A percentile compares a stretch with the other conserved stretches of the same genome.
phyloP scores from a whole-genome alignment of 192 early-diverging fungal genomes.

The Umbelopsis ramanniana region DNA sequence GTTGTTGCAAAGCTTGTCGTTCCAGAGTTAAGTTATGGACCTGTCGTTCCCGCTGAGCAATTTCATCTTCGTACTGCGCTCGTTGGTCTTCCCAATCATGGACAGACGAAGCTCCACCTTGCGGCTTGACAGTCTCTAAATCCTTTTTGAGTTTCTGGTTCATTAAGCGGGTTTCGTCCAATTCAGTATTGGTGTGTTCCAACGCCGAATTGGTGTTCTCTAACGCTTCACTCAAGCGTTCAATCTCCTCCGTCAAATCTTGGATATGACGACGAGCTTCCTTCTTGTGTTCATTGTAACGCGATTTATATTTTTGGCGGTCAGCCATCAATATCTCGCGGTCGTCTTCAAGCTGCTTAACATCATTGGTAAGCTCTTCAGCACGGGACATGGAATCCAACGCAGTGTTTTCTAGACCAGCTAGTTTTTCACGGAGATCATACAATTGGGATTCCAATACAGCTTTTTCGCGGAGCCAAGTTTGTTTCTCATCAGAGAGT shows the following conservation, averaged over 20 bases:
- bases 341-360: conserved; percentile 16
- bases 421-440: conserved; percentile 26
- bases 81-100: conserved; percentile 4
- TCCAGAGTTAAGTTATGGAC: not conserved
- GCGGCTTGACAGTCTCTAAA: not conserved
- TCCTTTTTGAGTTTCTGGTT: conserved; percentile 23
- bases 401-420: conserved; percentile 28
- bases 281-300: conserved; percentile 15
- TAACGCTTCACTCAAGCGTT: conserved; percentile 14
- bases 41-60: not conserved
- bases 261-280: conserved; percentile 22
- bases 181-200: conserved; percentile 19
- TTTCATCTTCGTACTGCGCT: conserved; percentile 2
- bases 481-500: not conserved
- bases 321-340: conserved; percentile 12
- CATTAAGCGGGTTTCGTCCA: conserved; percentile 18
- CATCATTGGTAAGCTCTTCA: conserved; percentile 7
- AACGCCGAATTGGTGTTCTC: not conserved
- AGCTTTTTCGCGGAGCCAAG: conserved; percentile 16
- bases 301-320: conserved; percentile 16
- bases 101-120: not conserved
- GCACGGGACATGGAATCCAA: conserved; percentile 24
- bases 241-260: conserved; percentile 15
- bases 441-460: conserved; percentile 20
- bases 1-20: conserved; percentile 6